These are phyloP conservation scores for Populus ilicifolia DNA, from an alignment of 345 rosid species.

Conservation along the genomic window DNA sequence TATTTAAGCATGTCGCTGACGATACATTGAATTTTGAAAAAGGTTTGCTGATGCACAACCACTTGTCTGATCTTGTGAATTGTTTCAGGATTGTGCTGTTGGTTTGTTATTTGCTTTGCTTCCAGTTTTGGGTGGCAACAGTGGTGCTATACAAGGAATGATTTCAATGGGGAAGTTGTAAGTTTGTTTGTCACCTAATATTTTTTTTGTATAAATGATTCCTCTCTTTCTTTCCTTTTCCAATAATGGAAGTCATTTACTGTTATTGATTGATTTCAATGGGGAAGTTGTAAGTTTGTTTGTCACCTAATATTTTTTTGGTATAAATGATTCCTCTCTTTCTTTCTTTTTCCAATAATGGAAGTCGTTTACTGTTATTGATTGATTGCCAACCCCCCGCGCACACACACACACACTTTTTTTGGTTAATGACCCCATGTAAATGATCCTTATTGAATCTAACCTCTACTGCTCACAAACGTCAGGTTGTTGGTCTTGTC, in stretches of 20 bases:
- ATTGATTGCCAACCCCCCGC: neutral
- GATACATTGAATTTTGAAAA: slow-evolving; percentile 6
- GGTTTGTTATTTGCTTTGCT: slow-evolving; percentile 93
- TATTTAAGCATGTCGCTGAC: slow-evolving; percentile 3
- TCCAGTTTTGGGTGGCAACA: slow-evolving; percentile 93
- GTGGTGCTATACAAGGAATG: slow-evolving; percentile 80
- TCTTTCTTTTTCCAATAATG: neutral
- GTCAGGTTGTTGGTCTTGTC: slow-evolving; percentile 79
- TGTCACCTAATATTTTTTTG: neutral
- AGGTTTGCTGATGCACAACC: slow-evolving; percentile 9
- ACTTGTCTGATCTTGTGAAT: slow-evolving; percentile 16
- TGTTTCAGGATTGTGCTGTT: slow-evolving; percentile 86
- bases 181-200: slow-evolving; percentile 29
- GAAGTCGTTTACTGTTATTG: too few species aligned
- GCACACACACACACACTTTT: neutral
- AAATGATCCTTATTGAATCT: slow-evolving; percentile 8
- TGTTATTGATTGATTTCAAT: slow-evolving; percentile 46
- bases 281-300: slow-evolving; percentile 82
- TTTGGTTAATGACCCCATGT: neutral
- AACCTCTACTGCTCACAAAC: slow-evolving; percentile 7
- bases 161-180: slow-evolving; percentile 92
- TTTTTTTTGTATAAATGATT: neutral
- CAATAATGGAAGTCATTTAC: neutral
- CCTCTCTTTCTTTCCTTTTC: neutral
- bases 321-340: neutral